Evolutionary conservation across 2,329 filamentous ascomycete genomes (phyloP).

Genomic region (Aspergillus tubingensis): DNA sequence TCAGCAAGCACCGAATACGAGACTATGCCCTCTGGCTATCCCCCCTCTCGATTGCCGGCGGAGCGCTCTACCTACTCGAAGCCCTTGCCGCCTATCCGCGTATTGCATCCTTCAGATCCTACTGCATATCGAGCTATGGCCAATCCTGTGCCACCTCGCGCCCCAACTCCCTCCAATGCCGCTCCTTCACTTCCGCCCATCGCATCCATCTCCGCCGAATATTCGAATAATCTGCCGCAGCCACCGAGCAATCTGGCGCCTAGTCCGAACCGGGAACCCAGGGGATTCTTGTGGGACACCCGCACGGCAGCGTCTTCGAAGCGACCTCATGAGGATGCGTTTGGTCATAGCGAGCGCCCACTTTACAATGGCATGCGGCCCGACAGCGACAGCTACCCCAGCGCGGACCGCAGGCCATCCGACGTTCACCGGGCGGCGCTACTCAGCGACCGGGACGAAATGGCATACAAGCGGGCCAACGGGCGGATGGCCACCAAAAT

Average conservation of each 20-base stretch:
- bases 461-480: slow-evolving; percentile 41
- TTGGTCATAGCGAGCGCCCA: slow-evolving; percentile 42
- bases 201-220: slow-evolving; percentile 36
- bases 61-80: slow-evolving; percentile 32
- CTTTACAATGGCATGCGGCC: slow-evolving; percentile 50
- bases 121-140: slow-evolving; percentile 45
- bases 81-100: slow-evolving; percentile 16
- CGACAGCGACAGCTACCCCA: slow-evolving; percentile 30
- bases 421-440: slow-evolving; percentile 27
- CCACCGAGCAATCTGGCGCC: slow-evolving; percentile 26
- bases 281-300: neutral
- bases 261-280: slow-evolving; percentile 26
- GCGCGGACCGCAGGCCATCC: slow-evolving; percentile 28
- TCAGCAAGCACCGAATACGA: slow-evolving; percentile 40
- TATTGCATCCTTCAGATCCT: slow-evolving; percentile 39
- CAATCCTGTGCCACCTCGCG: slow-evolving; percentile 22
- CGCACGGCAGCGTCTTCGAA: slow-evolving; percentile 21
- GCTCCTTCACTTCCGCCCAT: slow-evolving; percentile 40
- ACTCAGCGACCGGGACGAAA: slow-evolving; percentile 29
- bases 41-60: slow-evolving; percentile 21
- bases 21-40: slow-evolving; percentile 22
- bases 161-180: slow-evolving; percentile 31
- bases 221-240: slow-evolving; percentile 25
- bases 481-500: slow-evolving; percentile 37
- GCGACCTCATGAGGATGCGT: slow-evolving; percentile 39